A percentile compares a stretch with the other conserved stretches of the same genome.
Evolutionary conservation across 2,329 filamentous ascomycete genomes (phyloP).

Genomic region (Sphaceloma murrayae): DNA sequence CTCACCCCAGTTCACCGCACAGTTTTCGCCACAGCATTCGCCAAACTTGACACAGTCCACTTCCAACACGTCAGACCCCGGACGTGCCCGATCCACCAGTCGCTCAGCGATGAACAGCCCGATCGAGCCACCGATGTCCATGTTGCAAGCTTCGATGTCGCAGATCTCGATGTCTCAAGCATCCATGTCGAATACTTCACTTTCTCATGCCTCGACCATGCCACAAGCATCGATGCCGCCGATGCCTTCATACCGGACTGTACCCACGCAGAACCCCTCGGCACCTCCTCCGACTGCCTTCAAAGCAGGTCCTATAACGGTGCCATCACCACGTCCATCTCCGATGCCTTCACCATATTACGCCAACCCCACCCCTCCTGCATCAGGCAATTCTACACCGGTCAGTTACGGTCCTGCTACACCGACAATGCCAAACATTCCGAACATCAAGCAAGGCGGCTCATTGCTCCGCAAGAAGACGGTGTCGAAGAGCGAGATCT

Average conservation of each 20-base stretch:
- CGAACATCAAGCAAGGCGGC: slow-evolving; percentile 10
- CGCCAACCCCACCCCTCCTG: slow-evolving; percentile 42
- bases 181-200: slow-evolving; percentile 8
- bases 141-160: slow-evolving; percentile 9
- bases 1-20: slow-evolving; percentile 3
- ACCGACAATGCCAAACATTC: slow-evolving; percentile 22
- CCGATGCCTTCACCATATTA: slow-evolving; percentile 34
- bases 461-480: slow-evolving; percentile 44
- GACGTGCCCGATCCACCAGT: background rate
- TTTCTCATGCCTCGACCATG: background rate
- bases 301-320: slow-evolving; percentile 23
- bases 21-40: slow-evolving; percentile 24
- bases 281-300: slow-evolving; percentile 7
- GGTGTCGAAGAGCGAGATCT: slow-evolving; percentile 53
- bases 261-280: slow-evolving; percentile 4
- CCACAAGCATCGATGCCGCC: slow-evolving; percentile 23
- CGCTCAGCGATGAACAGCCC: slow-evolving; percentile 13
- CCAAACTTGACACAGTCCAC: slow-evolving; percentile 18
- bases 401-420: slow-evolving; percentile 27
- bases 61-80: slow-evolving; percentile 1
- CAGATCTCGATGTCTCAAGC: slow-evolving; percentile 13
- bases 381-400: slow-evolving; percentile 36
- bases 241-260: slow-evolving; percentile 35
- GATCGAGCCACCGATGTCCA: slow-evolving; percentile 4
- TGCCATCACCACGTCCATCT: slow-evolving; percentile 21